phyloP scores from a whole-genome alignment of 208 protist genomes.

The Acanthamoeba lugdunensis region DNA sequence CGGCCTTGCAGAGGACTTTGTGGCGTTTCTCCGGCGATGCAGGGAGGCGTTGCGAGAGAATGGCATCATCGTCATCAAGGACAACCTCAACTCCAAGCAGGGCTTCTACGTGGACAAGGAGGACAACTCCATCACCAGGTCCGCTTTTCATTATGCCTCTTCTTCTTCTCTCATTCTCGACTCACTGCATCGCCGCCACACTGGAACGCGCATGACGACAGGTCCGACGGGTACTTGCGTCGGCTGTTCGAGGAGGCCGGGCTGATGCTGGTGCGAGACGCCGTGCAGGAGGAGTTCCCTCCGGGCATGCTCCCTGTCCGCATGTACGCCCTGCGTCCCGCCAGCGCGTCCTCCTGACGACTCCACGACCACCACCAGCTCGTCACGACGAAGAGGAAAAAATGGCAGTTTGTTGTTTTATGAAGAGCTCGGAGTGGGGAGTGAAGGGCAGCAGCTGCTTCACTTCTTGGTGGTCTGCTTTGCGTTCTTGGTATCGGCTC shows the following conservation, averaged over 20 bases:
- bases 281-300: slow-evolving; percentile 82
- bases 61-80: slow-evolving; percentile 82
- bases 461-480: not conserved
- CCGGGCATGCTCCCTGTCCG: slow-evolving; percentile 80
- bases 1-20: slow-evolving; percentile 74
- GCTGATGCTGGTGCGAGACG: slow-evolving; percentile 67
- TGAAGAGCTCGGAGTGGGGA: not conserved
- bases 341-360: not conserved
- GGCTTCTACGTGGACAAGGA: slow-evolving; percentile 81
- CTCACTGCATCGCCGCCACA: not conserved
- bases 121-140: slow-evolving; percentile 80
- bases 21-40: slow-evolving; percentile 78
- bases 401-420: not conserved
- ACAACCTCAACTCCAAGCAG: slow-evolving; percentile 77
- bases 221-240: slow-evolving; percentile 77
- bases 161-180: not conserved
- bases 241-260: slow-evolving; percentile 72
- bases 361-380: too few relatives aligned
- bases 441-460: not conserved
- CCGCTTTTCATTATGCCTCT: not conserved
- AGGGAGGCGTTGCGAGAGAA: slow-evolving; percentile 26
- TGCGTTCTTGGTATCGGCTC: not conserved
- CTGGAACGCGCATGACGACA: not conserved
- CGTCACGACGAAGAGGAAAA: not conserved
- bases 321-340: slow-evolving; percentile 75